Evolutionary conservation across 257 asterid species (phyloP), one percentile per base, ranked within the genome.

Genomic region (Capsicum rhomboideum): DNA sequence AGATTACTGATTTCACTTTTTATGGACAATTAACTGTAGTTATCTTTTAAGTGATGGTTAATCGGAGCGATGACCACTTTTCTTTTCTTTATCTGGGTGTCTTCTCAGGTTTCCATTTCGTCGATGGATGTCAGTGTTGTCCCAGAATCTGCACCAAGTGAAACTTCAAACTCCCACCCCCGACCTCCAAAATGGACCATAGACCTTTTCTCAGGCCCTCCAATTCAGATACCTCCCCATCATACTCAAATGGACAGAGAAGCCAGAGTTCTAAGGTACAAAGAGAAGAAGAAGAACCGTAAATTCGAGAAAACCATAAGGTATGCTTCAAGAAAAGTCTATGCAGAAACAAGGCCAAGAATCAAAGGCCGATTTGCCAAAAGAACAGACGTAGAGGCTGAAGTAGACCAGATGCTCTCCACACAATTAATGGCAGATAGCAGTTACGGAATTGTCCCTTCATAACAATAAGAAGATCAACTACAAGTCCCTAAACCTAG

Each of bases 281-380:
- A 94, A 79, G 98, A 95, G 93, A 95, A 95, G 93, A 95, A 93
- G 89, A 95, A 91, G 89, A 90, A 84, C 10, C 87, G 98, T 34
- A 95, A 88, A 80, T 95, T 95, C 53, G 96, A 95, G 85, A 95
- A 93, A 90, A 92, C 97, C 16, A 95, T 95, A 5, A 74, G 98
- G 83, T 95, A 95, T n/a, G 98, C 98, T 0, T 93, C 98, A 6
- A 84, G 98, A 83, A 95, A 95, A 87, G 98, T 97, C 6, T 95
- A 95, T 52, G 98, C 98, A 14, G 98, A 95, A 59, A 93, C 92
- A 1, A 88, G 97, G 80, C 98, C 98, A 8, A 90, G 98, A 83
- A 86, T 95, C 66, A 95, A 93, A 89, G 98, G 98, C 3, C 91
- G 98, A 4, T 95, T 95, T 44, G 98, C 94, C 0, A 95, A 93